Evolutionary conservation across 1,139 yeast genomes (phyloP).

Genomic region (Dujonia santamariae): DNA sequence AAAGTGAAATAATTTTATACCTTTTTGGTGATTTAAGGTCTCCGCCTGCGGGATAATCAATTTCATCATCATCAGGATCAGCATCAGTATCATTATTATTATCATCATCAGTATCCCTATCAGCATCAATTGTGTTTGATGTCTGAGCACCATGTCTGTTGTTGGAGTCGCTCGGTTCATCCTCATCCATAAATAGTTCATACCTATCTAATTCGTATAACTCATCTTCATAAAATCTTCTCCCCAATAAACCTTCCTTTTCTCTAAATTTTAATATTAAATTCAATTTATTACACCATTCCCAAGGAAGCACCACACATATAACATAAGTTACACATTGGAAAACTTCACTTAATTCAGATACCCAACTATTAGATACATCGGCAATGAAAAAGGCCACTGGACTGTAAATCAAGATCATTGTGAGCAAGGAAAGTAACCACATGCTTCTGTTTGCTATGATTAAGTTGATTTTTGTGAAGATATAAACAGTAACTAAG

Average conservation of each 20-base stretch:
- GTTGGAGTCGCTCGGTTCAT: too few relatives aligned
- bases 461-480: constrained; percentile 55
- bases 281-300: constrained; percentile 75
- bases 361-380: constrained; percentile 68
- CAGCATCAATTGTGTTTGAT: too few relatives aligned
- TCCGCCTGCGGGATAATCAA: constrained; percentile 1
- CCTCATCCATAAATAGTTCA: constrained; percentile 40
- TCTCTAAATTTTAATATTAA: constrained; percentile 63
- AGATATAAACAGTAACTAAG: constrained; percentile 56
- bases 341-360: constrained; percentile 69
- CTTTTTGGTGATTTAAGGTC: constrained; percentile 1
- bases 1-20: constrained; percentile 8
- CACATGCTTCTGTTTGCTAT: constrained; percentile 46
- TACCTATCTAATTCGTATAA: constrained; percentile 41
- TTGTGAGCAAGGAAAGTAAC: constrained; percentile 57
- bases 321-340: constrained; percentile 71
- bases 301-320: constrained; percentile 80
- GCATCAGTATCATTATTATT: not conserved
- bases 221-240: constrained; percentile 75
- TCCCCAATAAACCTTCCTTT: constrained; percentile 75
- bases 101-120: constrained; percentile 3
- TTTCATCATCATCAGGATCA: not conserved
- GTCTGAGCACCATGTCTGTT: too few relatives aligned
- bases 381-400: constrained; percentile 78
- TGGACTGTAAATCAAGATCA: constrained; percentile 60